These are phyloP conservation scores for Aurifilum marmelostoma DNA, from an alignment of 2,329 filamentous ascomycete genomes.

Conservation along the genomic window DNA sequence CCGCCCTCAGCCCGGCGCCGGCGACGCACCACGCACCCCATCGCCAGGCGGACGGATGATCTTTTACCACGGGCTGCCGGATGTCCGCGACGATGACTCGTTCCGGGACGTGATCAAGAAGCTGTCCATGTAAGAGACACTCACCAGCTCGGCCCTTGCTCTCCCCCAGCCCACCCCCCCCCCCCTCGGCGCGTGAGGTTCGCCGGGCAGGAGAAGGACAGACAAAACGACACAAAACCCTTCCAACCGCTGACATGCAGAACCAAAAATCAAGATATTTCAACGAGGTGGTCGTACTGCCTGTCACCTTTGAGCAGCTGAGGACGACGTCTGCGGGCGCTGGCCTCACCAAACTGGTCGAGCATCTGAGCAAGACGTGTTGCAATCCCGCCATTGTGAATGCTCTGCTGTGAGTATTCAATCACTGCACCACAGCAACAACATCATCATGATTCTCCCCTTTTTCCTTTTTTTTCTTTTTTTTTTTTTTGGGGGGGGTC, in stretches of 20 bases:
- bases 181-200: background rate
- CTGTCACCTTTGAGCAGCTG: conserved; percentile 74
- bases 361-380: conserved; percentile 64
- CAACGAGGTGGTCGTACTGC: conserved; percentile 62
- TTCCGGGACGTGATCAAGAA: conserved; percentile 70
- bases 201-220: background rate
- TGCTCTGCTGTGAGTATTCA: conserved; percentile 66
- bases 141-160: too few relatives aligned
- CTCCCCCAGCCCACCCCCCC: background rate
- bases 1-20: conserved; percentile 36
- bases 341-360: conserved; percentile 61
- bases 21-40: conserved; percentile 38
- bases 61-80: conserved; percentile 48
- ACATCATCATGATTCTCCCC: too few relatives aligned
- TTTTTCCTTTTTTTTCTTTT: background rate
- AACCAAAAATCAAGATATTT: conserved; percentile 56
- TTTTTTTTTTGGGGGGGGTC: too few relatives aligned
- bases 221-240: background rate
- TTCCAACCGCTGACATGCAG: background rate
- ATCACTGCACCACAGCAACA: background rate
- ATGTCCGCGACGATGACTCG: conserved; percentile 59
- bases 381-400: conserved; percentile 73
- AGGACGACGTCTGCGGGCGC: conserved; percentile 66
- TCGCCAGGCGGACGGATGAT: conserved; percentile 39
- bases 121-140: conserved; percentile 58